Conservation (phyloP, 345 rosid species). For the Pistacia integerrima region DNA sequence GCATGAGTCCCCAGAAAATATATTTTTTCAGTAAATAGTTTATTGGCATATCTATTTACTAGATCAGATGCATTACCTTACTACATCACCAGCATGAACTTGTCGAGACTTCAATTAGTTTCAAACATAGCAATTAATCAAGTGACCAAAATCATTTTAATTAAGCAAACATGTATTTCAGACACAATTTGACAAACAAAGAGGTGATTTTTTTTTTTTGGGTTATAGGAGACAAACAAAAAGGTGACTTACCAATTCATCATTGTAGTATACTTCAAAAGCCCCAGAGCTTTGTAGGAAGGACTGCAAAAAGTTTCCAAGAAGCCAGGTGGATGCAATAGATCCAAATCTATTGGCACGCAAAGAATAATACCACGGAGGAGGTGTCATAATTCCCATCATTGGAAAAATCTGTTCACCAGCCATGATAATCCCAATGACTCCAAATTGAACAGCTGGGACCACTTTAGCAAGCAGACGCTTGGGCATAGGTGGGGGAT, state of each 20-base stretch:
- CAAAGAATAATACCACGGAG: constrained; percentile 69
- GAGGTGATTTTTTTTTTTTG: too few species aligned
- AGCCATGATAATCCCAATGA: constrained; percentile 66
- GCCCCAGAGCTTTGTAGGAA: constrained; percentile 90
- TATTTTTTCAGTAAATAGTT: too few species aligned
- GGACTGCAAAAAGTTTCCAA: constrained; percentile 83
- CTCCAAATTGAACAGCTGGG: constrained; percentile 70
- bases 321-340: constrained; percentile 85
- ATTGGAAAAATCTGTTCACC: constrained; percentile 81
- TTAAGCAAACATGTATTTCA: neutral
- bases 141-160: neutral
- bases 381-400: constrained; percentile 68
- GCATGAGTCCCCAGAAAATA: neutral
- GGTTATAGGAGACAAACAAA: neutral
- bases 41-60: too few species aligned
- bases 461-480: constrained; percentile 64
- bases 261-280: constrained; percentile 74
- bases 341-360: constrained; percentile 87
- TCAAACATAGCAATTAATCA: constrained; percentile 1
- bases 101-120: neutral
- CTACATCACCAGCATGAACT: neutral
- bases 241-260: constrained; percentile 54
- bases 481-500: constrained; percentile 78
- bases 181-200: neutral
- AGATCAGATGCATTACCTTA: neutral